These are phyloP conservation scores for Draba incana DNA, from an alignment of 345 rosid genomes.

Conservation along the genomic window DNA sequence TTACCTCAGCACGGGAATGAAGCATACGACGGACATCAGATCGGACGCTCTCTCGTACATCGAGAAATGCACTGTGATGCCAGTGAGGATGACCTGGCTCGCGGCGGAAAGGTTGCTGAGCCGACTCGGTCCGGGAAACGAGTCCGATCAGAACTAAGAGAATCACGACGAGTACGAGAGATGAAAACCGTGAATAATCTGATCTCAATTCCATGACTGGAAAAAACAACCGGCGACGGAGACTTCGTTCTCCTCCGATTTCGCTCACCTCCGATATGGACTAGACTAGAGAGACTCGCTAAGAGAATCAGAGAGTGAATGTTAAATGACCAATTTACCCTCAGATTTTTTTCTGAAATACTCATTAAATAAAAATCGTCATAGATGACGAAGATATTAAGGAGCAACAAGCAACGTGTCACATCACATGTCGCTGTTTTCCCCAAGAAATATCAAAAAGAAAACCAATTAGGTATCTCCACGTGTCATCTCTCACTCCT, in stretches of 20 bases:
- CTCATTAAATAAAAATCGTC: slow-evolving; percentile 15
- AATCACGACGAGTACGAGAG: slow-evolving; percentile 11
- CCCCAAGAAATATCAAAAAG: slow-evolving; percentile 31
- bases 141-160: slow-evolving; percentile 46
- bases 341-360: too few relatives aligned
- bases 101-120: slow-evolving; percentile 76
- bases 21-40: slow-evolving; percentile 94
- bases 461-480: neutral
- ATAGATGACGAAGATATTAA: slow-evolving; percentile 33
- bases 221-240: slow-evolving; percentile 26
- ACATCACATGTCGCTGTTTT: slow-evolving; percentile 25
- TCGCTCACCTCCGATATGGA: slow-evolving; percentile 26
- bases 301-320: neutral
- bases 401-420: slow-evolving; percentile 43
- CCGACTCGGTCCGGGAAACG: slow-evolving; percentile 54
- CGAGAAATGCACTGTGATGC: slow-evolving; percentile 99
- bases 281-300: slow-evolving; percentile 28
- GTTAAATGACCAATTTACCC: too few relatives aligned
- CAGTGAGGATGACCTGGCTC: slow-evolving; percentile 95
- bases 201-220: slow-evolving; percentile 48
- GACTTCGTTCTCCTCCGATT: slow-evolving; percentile 32
- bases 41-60: slow-evolving; percentile 81
- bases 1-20: slow-evolving; percentile 96
- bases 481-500: slow-evolving; percentile 30
- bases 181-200: slow-evolving; percentile 27